Evolutionary conservation across 2,329 filamentous ascomycete species (phyloP), one percentile per base, ranked within the genome.

Genomic region (Periglandula ipomoeae): DNA sequence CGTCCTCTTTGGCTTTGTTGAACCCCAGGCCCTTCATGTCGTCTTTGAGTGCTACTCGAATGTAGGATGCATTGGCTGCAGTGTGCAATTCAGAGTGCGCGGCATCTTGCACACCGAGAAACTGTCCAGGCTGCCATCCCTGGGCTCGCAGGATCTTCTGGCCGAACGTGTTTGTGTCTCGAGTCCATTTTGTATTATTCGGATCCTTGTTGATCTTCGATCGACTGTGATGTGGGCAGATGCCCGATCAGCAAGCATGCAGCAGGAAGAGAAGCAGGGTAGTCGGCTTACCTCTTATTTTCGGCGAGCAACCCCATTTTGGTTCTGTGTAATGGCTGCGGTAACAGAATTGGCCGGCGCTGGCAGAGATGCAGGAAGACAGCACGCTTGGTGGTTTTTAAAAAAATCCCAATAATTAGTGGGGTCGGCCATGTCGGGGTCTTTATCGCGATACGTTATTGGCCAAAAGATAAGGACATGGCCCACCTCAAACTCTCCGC

Each of bases 171-270:
- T 78, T 78, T 55, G 85, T 87, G 63, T 90, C 85, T 60, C 84
- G 83, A 49, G 85, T 83, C 93, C 93, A 98, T 75, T 80, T 82
- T 43, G 88, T 95, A 67, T 97, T 98, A 70, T 97, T 96, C 7
- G 93, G 93, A 68, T 98, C 93, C 64, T 85, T 78, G 56, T 85
- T 85, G 62, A 97, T 82, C 70, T 91, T 95, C 43, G 75, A 58
- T 46, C 66, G 65, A 47, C 67, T 68, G 19, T 42, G 30, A 13
- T 7, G 20, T 22, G 24, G 22, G 19, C 35, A n/a, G 17, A 13
- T 26, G 17, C 26, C 20, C 11, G 3, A 24, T 46, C 32, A 46
- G 44, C 34, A 39, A 20, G 30, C 22, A 19, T 41, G 20, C 6
- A n/a, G n/a, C n/a, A n/a, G n/a, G n/a, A n/a, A n/a, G n/a, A n/a